A percentile compares a stretch with the other conserved stretches of the same genome.
phyloP scores from a whole-genome alignment of 129 eudicot genomes.

The Arctium minus region DNA sequence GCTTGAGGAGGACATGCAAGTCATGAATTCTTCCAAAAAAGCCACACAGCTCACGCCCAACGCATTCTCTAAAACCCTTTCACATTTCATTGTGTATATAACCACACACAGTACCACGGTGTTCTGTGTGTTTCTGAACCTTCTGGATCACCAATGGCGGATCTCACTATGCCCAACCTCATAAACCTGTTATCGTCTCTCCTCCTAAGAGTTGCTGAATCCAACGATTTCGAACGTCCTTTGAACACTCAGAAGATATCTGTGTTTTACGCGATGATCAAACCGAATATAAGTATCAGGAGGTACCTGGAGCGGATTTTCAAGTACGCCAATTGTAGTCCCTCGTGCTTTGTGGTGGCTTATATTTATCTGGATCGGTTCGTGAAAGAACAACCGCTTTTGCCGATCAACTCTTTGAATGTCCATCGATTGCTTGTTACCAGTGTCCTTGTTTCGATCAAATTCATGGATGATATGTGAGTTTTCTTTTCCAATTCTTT shows the following conservation, averaged over 20 bases:
- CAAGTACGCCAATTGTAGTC: slow-evolving; percentile 67
- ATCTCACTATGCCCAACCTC: slow-evolving; percentile 41
- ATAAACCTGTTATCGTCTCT: slow-evolving; percentile 42
- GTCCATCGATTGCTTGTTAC: slow-evolving; percentile 67
- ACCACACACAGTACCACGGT: slow-evolving; percentile 13
- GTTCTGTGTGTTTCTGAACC: slow-evolving; percentile 15
- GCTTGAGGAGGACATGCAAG: slow-evolving; percentile 42
- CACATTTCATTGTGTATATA: slow-evolving; percentile 2
- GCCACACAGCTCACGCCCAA: slow-evolving; percentile 43
- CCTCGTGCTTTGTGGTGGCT: slow-evolving; percentile 54
- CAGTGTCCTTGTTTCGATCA: slow-evolving; percentile 62
- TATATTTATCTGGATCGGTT: slow-evolving; percentile 62
- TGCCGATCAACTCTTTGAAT: slow-evolving; percentile 50
- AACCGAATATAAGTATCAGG: slow-evolving; percentile 50
- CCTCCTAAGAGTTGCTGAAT: slow-evolving; percentile 44
- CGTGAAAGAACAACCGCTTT: slow-evolving; percentile 41
- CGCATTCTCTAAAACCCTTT: slow-evolving; percentile 13
- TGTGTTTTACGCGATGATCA: slow-evolving; percentile 42
- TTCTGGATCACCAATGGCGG: slow-evolving; percentile 31
- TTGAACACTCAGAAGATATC: slow-evolving; percentile 34
- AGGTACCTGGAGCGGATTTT: slow-evolving; percentile 62
- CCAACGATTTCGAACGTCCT: slow-evolving; percentile 34
- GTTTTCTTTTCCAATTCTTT: slow-evolving; percentile 4
- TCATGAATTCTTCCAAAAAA: slow-evolving; percentile 31
- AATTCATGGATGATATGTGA: slow-evolving; percentile 75